These are phyloP conservation scores for Dactylellina sp. DNA, from an alignment of 2,329 filamentous ascomycete genomes.

Conservation along the genomic window DNA sequence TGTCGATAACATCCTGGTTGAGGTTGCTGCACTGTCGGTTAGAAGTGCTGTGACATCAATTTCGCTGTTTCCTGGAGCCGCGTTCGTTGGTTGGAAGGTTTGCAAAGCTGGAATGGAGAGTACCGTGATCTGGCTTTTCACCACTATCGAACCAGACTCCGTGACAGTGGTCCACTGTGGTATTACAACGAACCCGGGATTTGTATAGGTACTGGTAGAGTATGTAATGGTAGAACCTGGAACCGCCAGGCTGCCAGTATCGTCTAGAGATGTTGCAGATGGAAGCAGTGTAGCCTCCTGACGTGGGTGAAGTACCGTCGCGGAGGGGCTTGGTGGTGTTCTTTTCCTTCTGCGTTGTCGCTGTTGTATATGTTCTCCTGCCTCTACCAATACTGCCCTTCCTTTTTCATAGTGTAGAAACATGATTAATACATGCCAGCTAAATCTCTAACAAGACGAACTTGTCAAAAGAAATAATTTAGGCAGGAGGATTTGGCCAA, in stretches of 20 bases:
- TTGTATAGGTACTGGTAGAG: conserved; percentile 52
- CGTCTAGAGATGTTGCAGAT: conserved; percentile 5
- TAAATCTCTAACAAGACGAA: conserved; percentile 8
- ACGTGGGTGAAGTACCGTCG: conserved; percentile 16
- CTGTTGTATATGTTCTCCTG: conserved; percentile 40
- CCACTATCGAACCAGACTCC: conserved; percentile 29
- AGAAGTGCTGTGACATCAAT: conserved; percentile 24
- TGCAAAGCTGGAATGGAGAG: conserved; percentile 25
- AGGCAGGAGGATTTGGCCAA: background rate
- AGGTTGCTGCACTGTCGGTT: conserved; percentile 27
- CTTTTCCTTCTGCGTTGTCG: conserved; percentile 39
- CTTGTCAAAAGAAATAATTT: conserved; percentile 12
- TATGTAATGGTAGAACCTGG: conserved; percentile 32
- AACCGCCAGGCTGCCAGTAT: conserved; percentile 17
- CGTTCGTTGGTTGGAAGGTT: conserved; percentile 22
- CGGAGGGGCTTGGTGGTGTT: conserved; percentile 1
- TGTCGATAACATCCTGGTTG: conserved; percentile 13
- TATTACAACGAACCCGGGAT: conserved; percentile 46
- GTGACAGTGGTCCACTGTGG: conserved; percentile 42
- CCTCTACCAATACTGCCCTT: conserved; percentile 6
- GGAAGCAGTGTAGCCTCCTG: conserved; percentile 29
- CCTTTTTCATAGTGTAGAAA: conserved; percentile 41
- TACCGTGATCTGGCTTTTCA: conserved; percentile 44
- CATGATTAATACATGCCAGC: conserved; percentile 44
- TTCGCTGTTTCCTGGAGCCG: conserved; percentile 3